Conservation (phyloP, 2,329 filamentous ascomycete genomes). For the Ophiosphaerella herpotricha region DNA sequence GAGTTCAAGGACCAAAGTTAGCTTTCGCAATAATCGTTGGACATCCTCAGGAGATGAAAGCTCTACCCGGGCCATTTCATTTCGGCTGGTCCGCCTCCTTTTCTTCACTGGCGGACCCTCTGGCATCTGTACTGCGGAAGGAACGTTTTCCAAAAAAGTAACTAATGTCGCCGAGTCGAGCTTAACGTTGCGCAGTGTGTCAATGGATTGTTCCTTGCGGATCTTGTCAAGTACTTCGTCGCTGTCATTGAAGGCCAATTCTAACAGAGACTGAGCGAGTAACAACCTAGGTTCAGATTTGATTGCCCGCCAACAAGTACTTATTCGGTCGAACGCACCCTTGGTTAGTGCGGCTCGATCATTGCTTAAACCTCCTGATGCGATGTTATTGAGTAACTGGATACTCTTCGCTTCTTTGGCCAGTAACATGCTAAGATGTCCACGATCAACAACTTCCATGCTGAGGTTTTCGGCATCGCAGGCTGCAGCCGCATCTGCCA, state of each 20-base stretch:
- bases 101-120: slow-evolving; percentile 76
- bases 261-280: slow-evolving; percentile 66
- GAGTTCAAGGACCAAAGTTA: slow-evolving; percentile 86
- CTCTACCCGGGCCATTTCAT: slow-evolving; percentile 66
- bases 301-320: slow-evolving; percentile 72
- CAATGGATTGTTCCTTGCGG: slow-evolving; percentile 62
- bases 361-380: slow-evolving; percentile 51
- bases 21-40: slow-evolving; percentile 69
- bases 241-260: slow-evolving; percentile 58
- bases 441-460: slow-evolving; percentile 55
- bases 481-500: slow-evolving; percentile 56
- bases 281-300: slow-evolving; percentile 66
- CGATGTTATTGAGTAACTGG: slow-evolving; percentile 57
- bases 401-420: slow-evolving; percentile 64
- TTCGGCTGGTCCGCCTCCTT: slow-evolving; percentile 76
- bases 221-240: slow-evolving; percentile 44
- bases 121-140: slow-evolving; percentile 72
- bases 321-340: slow-evolving; percentile 70
- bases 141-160: slow-evolving; percentile 73
- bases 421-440: slow-evolving; percentile 58
- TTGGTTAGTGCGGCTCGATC: slow-evolving; percentile 61
- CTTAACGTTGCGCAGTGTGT: slow-evolving; percentile 73
- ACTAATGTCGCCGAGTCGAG: slow-evolving; percentile 74
- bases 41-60: slow-evolving; percentile 68
- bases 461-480: slow-evolving; percentile 57